These are phyloP conservation scores for Neonectria sp. DNA, from an alignment of 2,329 filamentous ascomycete species.

Conservation along the genomic window DNA sequence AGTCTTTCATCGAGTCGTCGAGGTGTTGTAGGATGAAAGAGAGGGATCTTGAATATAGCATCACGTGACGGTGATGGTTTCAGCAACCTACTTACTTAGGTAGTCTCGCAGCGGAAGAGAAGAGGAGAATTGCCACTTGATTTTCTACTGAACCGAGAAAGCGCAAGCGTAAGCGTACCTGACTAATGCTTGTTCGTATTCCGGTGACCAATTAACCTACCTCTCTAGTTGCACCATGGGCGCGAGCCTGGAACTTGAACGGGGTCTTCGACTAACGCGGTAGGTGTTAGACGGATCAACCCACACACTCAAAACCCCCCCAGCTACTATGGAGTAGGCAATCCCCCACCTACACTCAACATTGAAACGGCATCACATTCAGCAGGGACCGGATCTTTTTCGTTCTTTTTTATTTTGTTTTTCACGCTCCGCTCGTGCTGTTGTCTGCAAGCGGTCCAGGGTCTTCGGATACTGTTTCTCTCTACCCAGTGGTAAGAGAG, in stretches of 20 bases:
- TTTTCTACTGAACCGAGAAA: not conserved
- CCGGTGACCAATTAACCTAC: not conserved
- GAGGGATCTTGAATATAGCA: not conserved
- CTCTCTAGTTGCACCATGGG: not conserved
- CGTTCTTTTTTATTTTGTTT: not conserved
- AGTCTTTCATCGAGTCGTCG: not conserved
- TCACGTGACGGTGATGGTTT: constrained; percentile 12
- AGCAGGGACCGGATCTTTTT: not conserved
- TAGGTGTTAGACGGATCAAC: constrained; percentile 7
- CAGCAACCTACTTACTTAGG: not conserved
- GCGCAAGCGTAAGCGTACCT: not conserved
- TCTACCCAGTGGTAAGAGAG: not conserved
- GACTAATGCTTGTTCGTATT: not conserved
- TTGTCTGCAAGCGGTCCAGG: too few species aligned
- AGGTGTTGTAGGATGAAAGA: too few species aligned
- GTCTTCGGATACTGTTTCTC: not conserved
- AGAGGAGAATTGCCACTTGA: constrained; percentile 1
- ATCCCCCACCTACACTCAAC: not conserved
- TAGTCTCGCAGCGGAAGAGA: not conserved
- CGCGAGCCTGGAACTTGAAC: not conserved
- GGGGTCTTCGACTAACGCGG: constrained; percentile 16
- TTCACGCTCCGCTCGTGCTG: too few species aligned
- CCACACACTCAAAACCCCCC: not conserved
- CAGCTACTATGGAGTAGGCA: not conserved
- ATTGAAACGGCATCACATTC: not conserved